phyloP scores from a whole-genome alignment of 1,139 yeast species.

The Suhomyces maxii region DNA sequence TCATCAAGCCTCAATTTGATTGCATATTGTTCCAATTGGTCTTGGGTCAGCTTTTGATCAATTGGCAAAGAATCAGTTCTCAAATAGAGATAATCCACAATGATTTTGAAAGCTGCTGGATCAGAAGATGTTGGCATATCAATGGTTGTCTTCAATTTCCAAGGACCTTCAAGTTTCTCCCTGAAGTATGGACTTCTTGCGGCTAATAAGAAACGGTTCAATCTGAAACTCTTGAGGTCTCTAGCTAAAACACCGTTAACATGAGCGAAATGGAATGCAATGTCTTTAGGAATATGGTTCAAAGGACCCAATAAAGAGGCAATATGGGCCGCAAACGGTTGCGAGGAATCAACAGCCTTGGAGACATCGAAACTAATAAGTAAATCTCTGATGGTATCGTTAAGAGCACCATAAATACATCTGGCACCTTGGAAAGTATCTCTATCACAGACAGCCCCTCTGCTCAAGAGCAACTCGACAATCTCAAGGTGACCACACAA shows the following conservation, averaged over 20 bases:
- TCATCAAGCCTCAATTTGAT: constrained; percentile 34
- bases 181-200: constrained; percentile 37
- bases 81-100: constrained; percentile 56
- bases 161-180: constrained; percentile 24
- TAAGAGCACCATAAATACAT: constrained; percentile 76
- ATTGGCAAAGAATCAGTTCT: constrained; percentile 30
- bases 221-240: constrained; percentile 20
- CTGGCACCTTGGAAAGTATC: constrained; percentile 81
- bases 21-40: constrained; percentile 33
- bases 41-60: constrained; percentile 22
- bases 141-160: constrained; percentile 25
- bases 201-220: constrained; percentile 43
- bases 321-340: constrained; percentile 74
- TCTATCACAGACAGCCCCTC: constrained; percentile 77
- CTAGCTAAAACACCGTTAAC: constrained; percentile 15
- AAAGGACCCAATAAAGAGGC: constrained; percentile 46
- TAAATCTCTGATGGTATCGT: constrained; percentile 59
- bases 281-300: constrained; percentile 37
- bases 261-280: constrained; percentile 30
- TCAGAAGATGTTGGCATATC: constrained; percentile 24
- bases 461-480: constrained; percentile 54
- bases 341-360: constrained; percentile 64
- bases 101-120: constrained; percentile 31
- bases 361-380: constrained; percentile 64
- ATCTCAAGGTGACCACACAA: constrained; percentile 71